phyloP scores from a whole-genome alignment of 2,329 filamentous ascomycete species.

The Phyllosticta capitalensis region DNA sequence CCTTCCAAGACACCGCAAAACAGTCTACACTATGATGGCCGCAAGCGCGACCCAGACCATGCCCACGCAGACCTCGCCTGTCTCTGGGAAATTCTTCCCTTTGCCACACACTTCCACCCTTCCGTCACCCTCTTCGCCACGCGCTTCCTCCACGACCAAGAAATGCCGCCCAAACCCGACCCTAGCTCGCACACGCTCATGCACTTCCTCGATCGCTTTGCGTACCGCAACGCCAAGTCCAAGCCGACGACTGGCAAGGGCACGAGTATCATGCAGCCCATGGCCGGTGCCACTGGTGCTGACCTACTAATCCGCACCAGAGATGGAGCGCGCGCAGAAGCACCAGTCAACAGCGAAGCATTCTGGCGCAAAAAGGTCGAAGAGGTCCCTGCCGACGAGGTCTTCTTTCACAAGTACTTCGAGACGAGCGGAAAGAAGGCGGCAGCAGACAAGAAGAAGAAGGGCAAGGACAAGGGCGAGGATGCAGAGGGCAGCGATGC shows the following conservation, averaged over 20 bases:
- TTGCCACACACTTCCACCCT: conserved; percentile 79
- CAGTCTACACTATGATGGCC: conserved; percentile 61
- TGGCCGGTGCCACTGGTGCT: conserved; percentile 53
- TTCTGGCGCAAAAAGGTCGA: conserved; percentile 91
- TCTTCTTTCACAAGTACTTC: conserved; percentile 99
- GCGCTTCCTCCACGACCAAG: conserved; percentile 57
- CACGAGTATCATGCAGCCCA: conserved; percentile 91
- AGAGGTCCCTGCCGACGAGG: conserved; percentile 81
- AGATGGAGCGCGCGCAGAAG: conserved; percentile 49
- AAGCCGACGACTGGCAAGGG: conserved; percentile 54
- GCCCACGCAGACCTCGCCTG: conserved; percentile 89
- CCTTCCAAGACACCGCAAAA: neutral
- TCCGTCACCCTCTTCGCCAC: conserved; percentile 79
- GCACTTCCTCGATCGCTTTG: conserved; percentile 94
- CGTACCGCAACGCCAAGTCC: conserved; percentile 88
- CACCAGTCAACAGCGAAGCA: conserved; percentile 69
- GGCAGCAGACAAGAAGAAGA: conserved; percentile 46
- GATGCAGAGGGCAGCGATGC: conserved; percentile 44
- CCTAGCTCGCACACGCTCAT: conserved; percentile 82
- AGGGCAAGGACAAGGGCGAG: conserved; percentile 37
- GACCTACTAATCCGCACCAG: conserved; percentile 53
- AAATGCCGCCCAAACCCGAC: conserved; percentile 79
- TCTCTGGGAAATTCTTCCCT: conserved; percentile 83
- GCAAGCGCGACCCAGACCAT: conserved; percentile 84
- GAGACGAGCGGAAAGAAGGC: conserved; percentile 50